Conservation (phyloP, 2,329 filamentous ascomycete species). For the Arthrobotrys megalospora region DNA sequence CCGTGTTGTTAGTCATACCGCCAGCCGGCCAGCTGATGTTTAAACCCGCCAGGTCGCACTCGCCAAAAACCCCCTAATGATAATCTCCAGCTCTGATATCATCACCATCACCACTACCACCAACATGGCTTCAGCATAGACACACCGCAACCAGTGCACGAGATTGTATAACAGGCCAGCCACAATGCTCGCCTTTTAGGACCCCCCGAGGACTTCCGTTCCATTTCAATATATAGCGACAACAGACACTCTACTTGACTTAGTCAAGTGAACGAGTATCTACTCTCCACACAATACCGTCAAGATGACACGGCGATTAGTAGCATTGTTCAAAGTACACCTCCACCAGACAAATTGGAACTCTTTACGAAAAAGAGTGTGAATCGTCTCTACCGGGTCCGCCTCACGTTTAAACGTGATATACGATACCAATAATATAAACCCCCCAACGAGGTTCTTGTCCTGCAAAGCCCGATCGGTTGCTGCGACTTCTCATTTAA, state of each 20-base stretch:
- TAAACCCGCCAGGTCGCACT: slow-evolving; percentile 11
- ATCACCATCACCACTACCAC: slow-evolving; percentile 12
- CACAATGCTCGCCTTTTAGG: slow-evolving; percentile 58
- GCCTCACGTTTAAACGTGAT: slow-evolving; percentile 2
- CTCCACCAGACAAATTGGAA: slow-evolving; percentile 61
- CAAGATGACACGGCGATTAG: slow-evolving; percentile 61
- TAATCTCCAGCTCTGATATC: not conserved
- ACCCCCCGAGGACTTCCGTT: slow-evolving; percentile 34
- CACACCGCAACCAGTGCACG: not conserved
- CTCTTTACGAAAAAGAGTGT: slow-evolving; percentile 58
- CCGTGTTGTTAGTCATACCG: slow-evolving; percentile 52
- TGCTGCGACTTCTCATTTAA: slow-evolving; percentile 6
- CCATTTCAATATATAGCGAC: slow-evolving; percentile 24
- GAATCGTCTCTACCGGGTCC: slow-evolving; percentile 19
- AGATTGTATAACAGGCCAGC: slow-evolving; percentile 28
- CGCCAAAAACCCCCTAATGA: not conserved
- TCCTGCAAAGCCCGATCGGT: slow-evolving; percentile 7
- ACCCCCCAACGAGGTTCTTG: not conserved
- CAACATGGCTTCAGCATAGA: slow-evolving; percentile 45
- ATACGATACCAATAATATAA: slow-evolving; percentile 4
- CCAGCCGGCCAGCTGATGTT: slow-evolving; percentile 39
- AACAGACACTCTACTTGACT: slow-evolving; percentile 38
- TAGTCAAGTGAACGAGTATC: slow-evolving; percentile 57
- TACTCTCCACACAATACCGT: slow-evolving; percentile 58
- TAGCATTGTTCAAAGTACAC: slow-evolving; percentile 59